phyloP scores from a whole-genome alignment of 495 filamentous ascomycete species.

The Aspergillus funiculosus region DNA sequence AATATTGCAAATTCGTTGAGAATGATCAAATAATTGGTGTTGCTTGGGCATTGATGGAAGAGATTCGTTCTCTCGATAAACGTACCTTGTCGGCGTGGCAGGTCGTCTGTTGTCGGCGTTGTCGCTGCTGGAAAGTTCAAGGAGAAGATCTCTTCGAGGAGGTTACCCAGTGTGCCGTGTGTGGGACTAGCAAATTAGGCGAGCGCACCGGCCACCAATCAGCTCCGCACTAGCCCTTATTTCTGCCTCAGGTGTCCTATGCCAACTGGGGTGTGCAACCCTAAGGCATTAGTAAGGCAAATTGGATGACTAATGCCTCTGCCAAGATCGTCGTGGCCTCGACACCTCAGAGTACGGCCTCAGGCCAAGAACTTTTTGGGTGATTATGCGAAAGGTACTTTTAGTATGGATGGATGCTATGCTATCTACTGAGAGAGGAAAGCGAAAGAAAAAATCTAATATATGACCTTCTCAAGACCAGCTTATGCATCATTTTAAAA shows the following conservation, averaged over 20 bases:
- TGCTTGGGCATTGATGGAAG: neutral
- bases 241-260: conserved; percentile 14
- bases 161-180: too few relatives aligned
- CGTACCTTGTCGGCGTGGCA: conserved; percentile 49
- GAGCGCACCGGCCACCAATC: conserved; percentile 23
- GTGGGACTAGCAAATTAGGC: conserved; percentile 46
- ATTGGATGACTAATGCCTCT: too few relatives aligned
- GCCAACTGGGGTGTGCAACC: too few relatives aligned
- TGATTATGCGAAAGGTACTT: too few relatives aligned
- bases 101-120: conserved; percentile 47
- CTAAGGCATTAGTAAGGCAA: conserved; percentile 3
- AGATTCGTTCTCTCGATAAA: conserved; percentile 1
- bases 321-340: too few relatives aligned
- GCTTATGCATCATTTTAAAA: too few relatives aligned
- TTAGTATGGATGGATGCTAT: too few relatives aligned
- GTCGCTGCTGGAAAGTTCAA: conserved; percentile 41
- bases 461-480: too few relatives aligned
- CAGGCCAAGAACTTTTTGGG: too few relatives aligned
- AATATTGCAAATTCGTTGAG: neutral
- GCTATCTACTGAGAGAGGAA: too few relatives aligned
- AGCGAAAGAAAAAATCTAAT: too few relatives aligned
- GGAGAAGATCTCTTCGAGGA: conserved; percentile 31
- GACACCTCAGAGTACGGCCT: too few relatives aligned
- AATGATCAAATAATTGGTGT: neutral
- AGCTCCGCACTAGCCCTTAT: neutral